phyloP scores from a whole-genome alignment of 495 filamentous ascomycete genomes.

The Amniculicola lignicola region DNA sequence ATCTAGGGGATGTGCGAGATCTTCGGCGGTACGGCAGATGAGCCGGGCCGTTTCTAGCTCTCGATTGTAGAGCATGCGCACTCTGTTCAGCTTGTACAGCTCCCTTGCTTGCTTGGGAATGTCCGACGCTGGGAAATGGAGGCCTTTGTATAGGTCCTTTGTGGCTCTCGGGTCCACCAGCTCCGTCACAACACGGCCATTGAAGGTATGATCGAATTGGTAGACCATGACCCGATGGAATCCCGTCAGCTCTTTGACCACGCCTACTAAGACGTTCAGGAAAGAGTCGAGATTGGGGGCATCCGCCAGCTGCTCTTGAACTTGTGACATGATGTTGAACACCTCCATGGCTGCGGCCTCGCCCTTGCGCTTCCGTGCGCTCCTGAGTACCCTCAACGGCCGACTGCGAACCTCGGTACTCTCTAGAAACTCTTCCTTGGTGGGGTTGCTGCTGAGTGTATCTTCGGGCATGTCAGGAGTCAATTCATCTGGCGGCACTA shows the following conservation, averaged over 20 bases:
- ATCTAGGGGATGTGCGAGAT: conserved; percentile 76
- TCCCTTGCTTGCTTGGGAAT: conserved; percentile 85
- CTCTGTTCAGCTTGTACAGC: conserved; percentile 77
- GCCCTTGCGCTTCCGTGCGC: conserved; percentile 69
- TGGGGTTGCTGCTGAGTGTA: conserved; percentile 67
- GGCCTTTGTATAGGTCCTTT: conserved; percentile 81
- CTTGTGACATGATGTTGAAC: conserved; percentile 87
- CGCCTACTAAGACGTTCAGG: conserved; percentile 71
- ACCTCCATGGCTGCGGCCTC: conserved; percentile 92
- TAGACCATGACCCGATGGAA: conserved; percentile 95
- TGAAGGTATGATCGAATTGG: conserved; percentile 81
- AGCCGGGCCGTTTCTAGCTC: conserved; percentile 74
- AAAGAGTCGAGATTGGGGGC: conserved; percentile 66
- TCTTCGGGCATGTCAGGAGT: conserved; percentile 65
- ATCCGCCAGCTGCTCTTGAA: conserved; percentile 71
- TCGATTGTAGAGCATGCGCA: conserved; percentile 72
- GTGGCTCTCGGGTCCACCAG: conserved; percentile 76
- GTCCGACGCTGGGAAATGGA: conserved; percentile 89
- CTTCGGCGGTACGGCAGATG: conserved; percentile 73
- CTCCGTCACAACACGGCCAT: conserved; percentile 84
- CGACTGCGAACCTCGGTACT: conserved; percentile 71
- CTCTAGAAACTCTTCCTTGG: conserved; percentile 66
- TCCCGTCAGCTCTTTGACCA: conserved; percentile 80
- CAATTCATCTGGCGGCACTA: conserved; percentile 56
- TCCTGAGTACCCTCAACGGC: conserved; percentile 76